Evolutionary conservation across 2,329 filamentous ascomycete genomes (phyloP).

Genomic region (Nothophaeocryptopus gaeumannii): DNA sequence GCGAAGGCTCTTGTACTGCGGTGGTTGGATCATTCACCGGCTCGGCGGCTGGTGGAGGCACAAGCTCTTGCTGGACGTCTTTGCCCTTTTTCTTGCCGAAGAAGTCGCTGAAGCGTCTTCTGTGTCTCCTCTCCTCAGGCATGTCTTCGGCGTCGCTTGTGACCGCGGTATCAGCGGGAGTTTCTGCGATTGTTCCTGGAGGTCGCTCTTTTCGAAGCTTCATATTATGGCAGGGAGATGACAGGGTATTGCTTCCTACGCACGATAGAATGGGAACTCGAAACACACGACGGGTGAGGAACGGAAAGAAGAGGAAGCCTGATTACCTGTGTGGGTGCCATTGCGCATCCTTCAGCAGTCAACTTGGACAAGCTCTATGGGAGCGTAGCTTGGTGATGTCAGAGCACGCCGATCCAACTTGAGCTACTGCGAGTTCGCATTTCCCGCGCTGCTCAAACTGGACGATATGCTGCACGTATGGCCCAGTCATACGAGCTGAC

Average conservation of each 20-base stretch:
- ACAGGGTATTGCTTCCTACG: no score
- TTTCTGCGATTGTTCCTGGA: neutral
- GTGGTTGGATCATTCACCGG: slow-evolving; percentile 1
- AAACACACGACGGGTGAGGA: no score
- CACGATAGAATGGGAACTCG: no score
- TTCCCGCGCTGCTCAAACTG: no score
- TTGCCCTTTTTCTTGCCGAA: slow-evolving; percentile 25
- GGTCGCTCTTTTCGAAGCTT: slow-evolving; percentile 5
- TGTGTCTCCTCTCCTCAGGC: slow-evolving; percentile 13
- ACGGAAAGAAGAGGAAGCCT: no score
- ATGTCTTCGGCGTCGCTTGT: slow-evolving; percentile 12
- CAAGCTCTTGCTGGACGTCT: slow-evolving; percentile 6
- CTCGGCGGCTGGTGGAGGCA: neutral
- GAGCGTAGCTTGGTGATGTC: no score
- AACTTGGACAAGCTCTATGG: slow-evolving; percentile 8
- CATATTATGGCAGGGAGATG: neutral
- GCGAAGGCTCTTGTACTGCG: slow-evolving; percentile 1
- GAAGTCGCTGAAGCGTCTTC: slow-evolving; percentile 21
- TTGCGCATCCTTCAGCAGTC: neutral
- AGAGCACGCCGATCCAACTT: no score
- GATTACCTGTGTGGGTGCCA: no score
- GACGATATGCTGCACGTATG: no score
- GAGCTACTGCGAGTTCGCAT: no score
- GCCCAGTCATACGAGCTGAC: no score
- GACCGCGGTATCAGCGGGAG: slow-evolving; percentile 1